Base-by-base conservation (phyloP, 345 rosid genomes). In the Cardamine occulta region DNA sequence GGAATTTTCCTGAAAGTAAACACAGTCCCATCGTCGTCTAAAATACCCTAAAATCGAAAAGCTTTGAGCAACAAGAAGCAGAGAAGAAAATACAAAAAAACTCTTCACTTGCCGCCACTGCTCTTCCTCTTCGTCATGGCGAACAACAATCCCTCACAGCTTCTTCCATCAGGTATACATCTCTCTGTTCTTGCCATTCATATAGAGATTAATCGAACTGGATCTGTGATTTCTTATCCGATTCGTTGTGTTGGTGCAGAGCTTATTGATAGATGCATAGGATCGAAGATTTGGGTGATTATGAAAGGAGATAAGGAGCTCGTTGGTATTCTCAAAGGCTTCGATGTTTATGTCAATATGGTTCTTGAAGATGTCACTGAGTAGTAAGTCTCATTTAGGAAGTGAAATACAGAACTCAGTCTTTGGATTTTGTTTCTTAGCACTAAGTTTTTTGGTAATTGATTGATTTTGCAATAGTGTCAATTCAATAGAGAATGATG, bases 291-390 rank as follows among this genome's bases (percentile, higher is more conserved):
- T 58, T 86, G 94, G 97, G 94, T 91, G 63, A 88, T 91, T 28
- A 89, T 91, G 97, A 91, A 91, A 85, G 94, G 97, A 59, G 97
- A 91, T 81, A 91, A 91, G 80, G 97, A 91, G 82, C 94, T 91
- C 26, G 94, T 89, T 4, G 97, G 94, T 35, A 84, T 87, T 63
- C 89, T 91, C 7, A 77, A 85, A 70, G 97, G 97, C 8, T 89
- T 91, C 23, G 97, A 91, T 66, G 94, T 91, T 66, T 87, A 91
- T 61, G 94, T 91, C 75, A 92, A 86, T 78, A 86, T 86, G 95
- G 95, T 88, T 60, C 92, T 85, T 8, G 88, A 88, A 78, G 96
- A 85, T 74, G 91, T 87, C 80, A 83, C 89, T 31, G 92, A 89
- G 81, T 89, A 85, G 90, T 87, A 85, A 40, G 85, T 68, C 52